phyloP scores from a whole-genome alignment of 2,329 filamentous ascomycete genomes.

The Penicillium fuscoglaucum region DNA sequence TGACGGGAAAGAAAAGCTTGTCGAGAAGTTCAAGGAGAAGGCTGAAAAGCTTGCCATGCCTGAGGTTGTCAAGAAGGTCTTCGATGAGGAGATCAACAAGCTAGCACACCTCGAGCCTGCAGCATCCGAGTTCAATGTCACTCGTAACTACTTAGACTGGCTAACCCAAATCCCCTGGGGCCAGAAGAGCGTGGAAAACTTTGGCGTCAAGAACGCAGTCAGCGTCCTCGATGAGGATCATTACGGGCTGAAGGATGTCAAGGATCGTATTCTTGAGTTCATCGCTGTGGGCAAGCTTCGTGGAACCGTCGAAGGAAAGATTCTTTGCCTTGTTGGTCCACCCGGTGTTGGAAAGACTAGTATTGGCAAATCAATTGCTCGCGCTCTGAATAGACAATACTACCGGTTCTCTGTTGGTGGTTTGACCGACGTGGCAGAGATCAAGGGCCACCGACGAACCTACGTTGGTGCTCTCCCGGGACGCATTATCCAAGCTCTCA shows the following conservation, averaged over 20 bases:
- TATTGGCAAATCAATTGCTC: constrained; percentile 96
- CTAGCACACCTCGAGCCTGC: constrained; percentile 91
- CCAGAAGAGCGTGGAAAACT: constrained; percentile 91
- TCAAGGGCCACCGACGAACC: constrained; percentile 94
- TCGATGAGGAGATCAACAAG: constrained; percentile 98
- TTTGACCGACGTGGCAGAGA: constrained; percentile 94
- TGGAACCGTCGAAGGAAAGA: constrained; percentile 97
- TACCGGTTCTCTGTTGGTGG: constrained; percentile 98
- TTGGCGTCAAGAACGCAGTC: constrained; percentile 88
- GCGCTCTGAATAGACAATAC: constrained; percentile 92
- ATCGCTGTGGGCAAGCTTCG: constrained; percentile 97
- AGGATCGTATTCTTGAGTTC: constrained; percentile 96
- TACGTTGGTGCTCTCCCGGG: constrained; percentile 95
- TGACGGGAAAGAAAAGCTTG: constrained; percentile 95
- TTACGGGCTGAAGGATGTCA: constrained; percentile 95
- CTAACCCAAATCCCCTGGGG: constrained; percentile 98
- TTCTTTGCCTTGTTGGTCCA: constrained; percentile 94
- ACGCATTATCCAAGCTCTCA: constrained; percentile 94
- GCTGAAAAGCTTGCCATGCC: constrained; percentile 93
- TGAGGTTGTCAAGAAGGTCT: constrained; percentile 92
- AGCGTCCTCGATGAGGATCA: constrained; percentile 93
- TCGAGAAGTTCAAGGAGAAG: constrained; percentile 97
- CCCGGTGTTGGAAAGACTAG: constrained; percentile 98
- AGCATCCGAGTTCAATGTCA: constrained; percentile 98
- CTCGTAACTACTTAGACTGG: constrained; percentile 97